Evolutionary conservation across 768 basidiomycete species (phyloP).

Genomic region (Pleurotus giganteus): DNA sequence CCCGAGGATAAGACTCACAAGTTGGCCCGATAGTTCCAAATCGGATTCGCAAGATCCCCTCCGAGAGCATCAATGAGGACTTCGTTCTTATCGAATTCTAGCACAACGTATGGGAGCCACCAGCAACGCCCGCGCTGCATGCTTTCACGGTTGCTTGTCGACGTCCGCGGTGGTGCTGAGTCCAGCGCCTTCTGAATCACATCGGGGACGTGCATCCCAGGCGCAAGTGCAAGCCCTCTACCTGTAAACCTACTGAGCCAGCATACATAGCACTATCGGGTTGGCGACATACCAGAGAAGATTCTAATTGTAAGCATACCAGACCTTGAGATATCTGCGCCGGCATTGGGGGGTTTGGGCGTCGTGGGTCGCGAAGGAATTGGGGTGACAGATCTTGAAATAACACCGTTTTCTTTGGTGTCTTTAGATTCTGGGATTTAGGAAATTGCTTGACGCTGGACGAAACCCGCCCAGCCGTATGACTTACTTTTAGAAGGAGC

Average conservation of each 20-base stretch:
- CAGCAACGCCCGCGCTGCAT: conserved; percentile 90
- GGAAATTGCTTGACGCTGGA: conserved; percentile 8
- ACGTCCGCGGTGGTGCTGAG: conserved; percentile 51
- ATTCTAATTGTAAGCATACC: conserved; percentile 96
- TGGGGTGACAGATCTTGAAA: conserved; percentile 79
- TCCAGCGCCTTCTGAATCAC: conserved; percentile 83
- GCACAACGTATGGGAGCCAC: conserved; percentile 97
- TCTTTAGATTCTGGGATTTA: conserved; percentile 60
- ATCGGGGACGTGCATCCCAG: conserved; percentile 76
- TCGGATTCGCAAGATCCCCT: conserved; percentile 85
- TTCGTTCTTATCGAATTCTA: conserved; percentile 98
- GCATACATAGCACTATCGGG: conserved; percentile 14
- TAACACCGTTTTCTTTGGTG: conserved; percentile 62
- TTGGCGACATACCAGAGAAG: conserved; percentile 69
- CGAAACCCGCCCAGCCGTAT: conserved; percentile 6
- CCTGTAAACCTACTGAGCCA: conserved; percentile 36
- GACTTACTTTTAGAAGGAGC: conserved; percentile 32
- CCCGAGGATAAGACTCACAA: conserved; percentile 62
- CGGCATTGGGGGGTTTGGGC: conserved; percentile 52
- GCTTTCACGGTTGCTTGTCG: conserved; percentile 82
- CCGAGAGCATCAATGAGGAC: conserved; percentile 94
- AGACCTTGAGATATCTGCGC: conserved; percentile 60
- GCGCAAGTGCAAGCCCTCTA: conserved; percentile 77
- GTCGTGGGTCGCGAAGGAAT: conserved; percentile 81
- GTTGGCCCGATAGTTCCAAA: conserved; percentile 95